Evolutionary conservation across 108 stramenopile genomes (phyloP).

Genomic region (Cyclotella choctawhatcheeana): DNA sequence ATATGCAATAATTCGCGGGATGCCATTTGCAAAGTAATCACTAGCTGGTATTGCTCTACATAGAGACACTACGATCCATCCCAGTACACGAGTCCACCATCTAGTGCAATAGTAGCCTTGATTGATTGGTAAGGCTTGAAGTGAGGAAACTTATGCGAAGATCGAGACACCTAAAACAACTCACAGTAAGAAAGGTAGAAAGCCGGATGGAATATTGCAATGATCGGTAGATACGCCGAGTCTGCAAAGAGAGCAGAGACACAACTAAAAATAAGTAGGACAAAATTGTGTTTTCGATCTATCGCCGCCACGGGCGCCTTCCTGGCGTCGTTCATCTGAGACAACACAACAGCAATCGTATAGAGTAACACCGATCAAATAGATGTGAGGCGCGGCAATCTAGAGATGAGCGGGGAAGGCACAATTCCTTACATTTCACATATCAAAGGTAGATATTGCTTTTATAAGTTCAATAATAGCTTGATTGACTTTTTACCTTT

Average conservation of each 20-base stretch:
- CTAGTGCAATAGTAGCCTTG: background rate
- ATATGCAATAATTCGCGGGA: background rate
- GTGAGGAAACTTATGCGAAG: no score
- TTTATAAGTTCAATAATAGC: no score
- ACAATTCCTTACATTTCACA: no score
- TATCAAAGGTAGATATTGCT: no score
- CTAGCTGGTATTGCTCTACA: conserved; percentile 1
- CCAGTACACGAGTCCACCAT: background rate
- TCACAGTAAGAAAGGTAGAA: conserved; percentile 3
- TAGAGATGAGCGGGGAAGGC: no score
- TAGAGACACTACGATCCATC: conserved; percentile 1
- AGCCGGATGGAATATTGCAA: conserved; percentile 10
- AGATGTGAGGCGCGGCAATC: no score
- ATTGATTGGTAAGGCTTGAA: no score
- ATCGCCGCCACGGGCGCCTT: background rate
- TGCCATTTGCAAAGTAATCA: conserved; percentile 6
- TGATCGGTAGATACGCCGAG: background rate
- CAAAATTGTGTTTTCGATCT: background rate
- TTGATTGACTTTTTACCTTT: no score
- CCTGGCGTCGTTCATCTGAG: background rate
- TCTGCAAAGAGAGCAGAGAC: conserved; percentile 11
- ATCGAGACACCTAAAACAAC: no score
- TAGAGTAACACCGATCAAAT: no score
- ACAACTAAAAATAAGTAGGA: background rate
- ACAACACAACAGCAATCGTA: no score